Evolutionary conservation across 2,329 filamentous ascomycete genomes (phyloP), one percentile per base, ranked within the genome.

Genomic region (Karstenula rhodostoma): DNA sequence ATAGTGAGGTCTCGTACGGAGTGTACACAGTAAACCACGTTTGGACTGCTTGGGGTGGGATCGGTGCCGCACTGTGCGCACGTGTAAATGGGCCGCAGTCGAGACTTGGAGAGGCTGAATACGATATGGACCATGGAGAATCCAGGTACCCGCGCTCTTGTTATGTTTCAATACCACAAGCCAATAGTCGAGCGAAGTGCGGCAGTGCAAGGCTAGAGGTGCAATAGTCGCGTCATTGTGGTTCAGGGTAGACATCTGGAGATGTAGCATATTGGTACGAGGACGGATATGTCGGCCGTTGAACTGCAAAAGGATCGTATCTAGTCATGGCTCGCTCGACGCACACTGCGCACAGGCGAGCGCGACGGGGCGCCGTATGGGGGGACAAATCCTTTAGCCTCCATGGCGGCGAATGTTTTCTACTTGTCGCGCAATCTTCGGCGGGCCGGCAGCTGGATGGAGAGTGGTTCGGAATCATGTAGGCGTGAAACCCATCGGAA

Each of bases 401-500:
- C 19, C 35, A 53, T 37, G 23, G 35, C 50, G 35, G 35, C 50
- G 50, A 46, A 23, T 19, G 37, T 12, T 29, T 35, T 17, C 22
- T 29, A 35, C 27, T 25, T 43, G 35, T 12, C 22, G 37, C 15
- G 37, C 37, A 32, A 32, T 13, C 40, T 22, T 17, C 47, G 22
- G n/a, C 23, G 37, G 52, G 52, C 52, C 40, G 52, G 52, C 52
- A 29, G 10, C 37, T 29, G 27, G 52, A 33, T 35, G 25, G 6
- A n/a, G 27, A 12, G 37, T 43, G 51, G 23, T 33, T 42, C 35
- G 48, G 22, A 35, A 25, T n/a, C 2, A 23, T 44, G 17, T 35
- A 44, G 52, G 42, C n/a, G 52, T 55, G 52, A 55, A 55, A 55
- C 52, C n/a, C 27, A 33, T 54, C 52, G 52, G 52, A 55, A 32